Evolutionary conservation across 768 basidiomycete species (phyloP), one percentile per base, ranked within the genome.

Genomic region (Boletus reticulatus): DNA sequence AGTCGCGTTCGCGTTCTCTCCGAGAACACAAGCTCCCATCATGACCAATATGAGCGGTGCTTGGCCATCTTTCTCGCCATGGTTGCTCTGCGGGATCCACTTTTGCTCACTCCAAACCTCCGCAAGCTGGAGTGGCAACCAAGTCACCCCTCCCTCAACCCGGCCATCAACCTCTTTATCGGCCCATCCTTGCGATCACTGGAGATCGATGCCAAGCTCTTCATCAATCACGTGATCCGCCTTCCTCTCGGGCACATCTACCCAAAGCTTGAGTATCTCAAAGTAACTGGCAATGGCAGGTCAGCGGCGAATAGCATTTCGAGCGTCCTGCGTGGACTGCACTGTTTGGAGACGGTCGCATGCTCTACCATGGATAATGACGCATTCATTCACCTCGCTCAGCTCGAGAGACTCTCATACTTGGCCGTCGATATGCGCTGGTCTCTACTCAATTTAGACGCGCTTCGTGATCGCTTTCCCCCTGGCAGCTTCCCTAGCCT

Each of bases 41-140:
- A 20, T 32, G 22, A 8, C 19, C 51, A 46, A 22, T 9, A 37
- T 34, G 60, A 53, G 3, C 42, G 7, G 17, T 44, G 24, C 7
- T 52, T 45, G 7, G 17, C 48, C 27, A 34, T 67, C 39, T 55
- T 64, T 39, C 53, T 48, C 20, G 56, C 60, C 9, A 64, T 65
- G 41, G 58, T 58, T 16, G 31, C 51, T 19, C 55, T 59, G 39
- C 62, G 62, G 24, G 42, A 58, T 14, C 60, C 55, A 31, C 46
- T 55, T 27, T 24, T 67, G 16, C 65, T 67, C 54, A 67, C 65
- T 1, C 65, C 65, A 7, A 59, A 62, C 41, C 65, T 67, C 36
- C 66, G 52, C 39, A 38, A 57, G 22, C 52, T 67, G 14, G 52
- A 56, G 51, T 67, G 65, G 65, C 52, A 49, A 19, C 29, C 59